Base-by-base conservation (phyloP, 2,329 filamentous ascomycete species). In the Stachybotrys chlorohalonatus region DNA sequence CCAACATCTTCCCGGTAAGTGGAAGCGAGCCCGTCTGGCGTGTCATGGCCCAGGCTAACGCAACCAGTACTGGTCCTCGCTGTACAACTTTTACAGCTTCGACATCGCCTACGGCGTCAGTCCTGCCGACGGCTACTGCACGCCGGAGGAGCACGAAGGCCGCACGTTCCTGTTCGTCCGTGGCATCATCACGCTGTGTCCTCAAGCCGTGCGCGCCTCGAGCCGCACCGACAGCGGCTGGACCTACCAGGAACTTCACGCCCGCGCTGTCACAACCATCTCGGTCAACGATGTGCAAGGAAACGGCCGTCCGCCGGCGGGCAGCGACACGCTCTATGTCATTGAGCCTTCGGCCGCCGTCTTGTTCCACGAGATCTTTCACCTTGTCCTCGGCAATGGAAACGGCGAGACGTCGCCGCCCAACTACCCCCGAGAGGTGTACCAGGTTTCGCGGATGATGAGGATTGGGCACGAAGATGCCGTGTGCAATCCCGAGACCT, bases 301-400 rank as follows among this genome's bases (percentile, higher is more conserved):
- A 47, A 47, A 47, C 46, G 15, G 15, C 46, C 11, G 11, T 31
- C 49, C 31, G n/a, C n/a, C n/a, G n/a, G n/a, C n/a, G 11, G 15
- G 8, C 24, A 7, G 49, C n/a, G 49, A 15, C 7, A 17, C 7
- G 17, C 49, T 11, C 39, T 11, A 24, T 36, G 48, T 11, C 48
- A 16, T 51, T 5, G 32, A 36, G 11, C 49, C 49, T 15, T 36
- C 49, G 17, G 30, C 49, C 7, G 31, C 31, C 32, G 16, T 31
- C 49, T 11, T 51, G 49, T 51, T 51, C 17, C 49, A 51, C 39
- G 49, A 51, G 39, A 11, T 51, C 11, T 51, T 51, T 32, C 49
- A 51, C 31, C 31, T 51, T 11, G 49, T 51, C 9, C 16, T 51
- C 30, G 49, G 49, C 31, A 51, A 51, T 32, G 49, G n/a, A 30